Evolutionary conservation across 768 basidiomycete species (phyloP), one percentile per base, ranked within the genome.

Genomic region (Favolaschia claudopus): DNA sequence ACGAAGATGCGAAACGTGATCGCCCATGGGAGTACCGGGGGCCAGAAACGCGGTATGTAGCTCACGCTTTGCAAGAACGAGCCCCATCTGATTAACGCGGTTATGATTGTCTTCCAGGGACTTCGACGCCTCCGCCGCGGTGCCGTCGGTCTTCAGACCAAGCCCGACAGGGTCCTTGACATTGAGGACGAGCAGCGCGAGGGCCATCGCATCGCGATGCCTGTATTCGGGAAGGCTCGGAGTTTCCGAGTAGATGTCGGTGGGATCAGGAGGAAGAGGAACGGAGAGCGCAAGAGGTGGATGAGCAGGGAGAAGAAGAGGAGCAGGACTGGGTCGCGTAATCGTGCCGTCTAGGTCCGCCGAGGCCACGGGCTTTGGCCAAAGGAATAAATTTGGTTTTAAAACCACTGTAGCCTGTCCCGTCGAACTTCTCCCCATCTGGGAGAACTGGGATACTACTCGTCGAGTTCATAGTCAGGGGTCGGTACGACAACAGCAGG

Each of bases 121-220:
- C 19, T 48, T 58, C 67, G 66, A 70, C 5, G 68, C 66, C 7
- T 70, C 63, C 1, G 65, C 58, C 1, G 69, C 69, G 0, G 62
- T 66, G 9, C 70, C 66, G 25, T 65, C 64, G 20, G 55, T 39
- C 15, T 64, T 64, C 7, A 71, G 28, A 0, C 68, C 71, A 3
- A 69, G 32, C 5, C 69, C 70, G 5, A 70, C 43, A 0, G 66
- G 62, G 34, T 72, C 68, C 33, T 69, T 67, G 40, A 55, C 1
- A 48, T 72, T 72, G 24, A 65, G 55, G 13, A 64, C 39, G 24
- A 70, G 50, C 0, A 68, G 54, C 2, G 48, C 59, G 4, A 56
- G 25, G 7, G 61, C 40, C 58, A 65, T 65, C 0, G 61, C 63
- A 33, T 72, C 65, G 4, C 60, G 42, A 10, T 49, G 44, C 4